Base-by-base conservation (phyloP, 108 stramenopile species). In the Phaeodactylum tricornutum region DNA sequence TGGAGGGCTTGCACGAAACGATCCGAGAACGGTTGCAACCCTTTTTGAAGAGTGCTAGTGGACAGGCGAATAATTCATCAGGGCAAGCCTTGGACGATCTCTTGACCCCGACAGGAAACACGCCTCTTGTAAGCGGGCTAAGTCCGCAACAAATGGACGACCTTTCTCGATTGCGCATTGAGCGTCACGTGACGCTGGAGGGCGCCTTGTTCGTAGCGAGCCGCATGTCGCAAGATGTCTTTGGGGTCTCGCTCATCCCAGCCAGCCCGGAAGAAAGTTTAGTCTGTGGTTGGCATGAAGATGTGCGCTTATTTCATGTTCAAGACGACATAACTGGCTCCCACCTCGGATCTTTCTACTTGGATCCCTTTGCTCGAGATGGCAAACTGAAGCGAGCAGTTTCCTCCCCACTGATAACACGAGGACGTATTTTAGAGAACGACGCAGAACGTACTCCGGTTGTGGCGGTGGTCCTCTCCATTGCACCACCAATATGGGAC, bases 401-500 rank as follows among this genome's bases (percentile, higher is more conserved):
- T 20, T 32, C 31, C 4, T n/a, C 43, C 3, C 30, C 46, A 2
- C 30, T 57, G 7, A 23, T 22, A 7, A 19, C 32, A 14, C 34
- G 50, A 14, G 34, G 50, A 14, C 33, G 33, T 34, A 12, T 8
- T 8, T n/a, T 27, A 26, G 19, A 47, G n/a, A 12, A 12, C 11
- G 33, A 34, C 33, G 21, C 15, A n/a, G 50, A 36, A 2, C 9
- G 20, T 9, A 16, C 34, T 37, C 50, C 50, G 2, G 16, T 38
- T 2, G 50, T 37, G 5, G 34, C 21, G 36, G 23, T 57, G 43
- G 19, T 23, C 21, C 25, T 57, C 8, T 17, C 21, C 2, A 22
- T 57, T n/a, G 32, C 33, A 24, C 44, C 56, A 14, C 56, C 56
- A n/a, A n/a, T 27, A 1, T 57, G 56, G 56, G 56, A 57, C 19